Percentiles rank a stretch among this genome's conserved stretches.
Evolutionary conservation across 2,329 filamentous ascomycete species (phyloP).

Genomic region (Dactylellina parvicollis): DNA sequence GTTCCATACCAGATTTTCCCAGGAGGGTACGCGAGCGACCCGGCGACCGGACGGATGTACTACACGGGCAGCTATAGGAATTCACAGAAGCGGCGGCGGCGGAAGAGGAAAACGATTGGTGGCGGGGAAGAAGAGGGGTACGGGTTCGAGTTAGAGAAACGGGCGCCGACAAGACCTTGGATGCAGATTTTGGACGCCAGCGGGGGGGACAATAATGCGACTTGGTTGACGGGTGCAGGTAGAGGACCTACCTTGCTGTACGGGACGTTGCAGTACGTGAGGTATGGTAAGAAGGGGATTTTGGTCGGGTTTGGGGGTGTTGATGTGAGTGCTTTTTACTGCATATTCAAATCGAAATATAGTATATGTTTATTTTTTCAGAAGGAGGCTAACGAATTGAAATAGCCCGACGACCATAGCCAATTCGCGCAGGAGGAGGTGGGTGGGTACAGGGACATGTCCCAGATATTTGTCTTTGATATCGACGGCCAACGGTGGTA

Average conservation of each 20-base stretch:
- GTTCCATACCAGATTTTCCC: constrained; percentile 24
- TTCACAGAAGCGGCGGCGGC: constrained; percentile 32
- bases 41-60: constrained; percentile 48
- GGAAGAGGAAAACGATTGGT: not conserved
- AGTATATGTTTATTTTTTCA: too few relatives aligned
- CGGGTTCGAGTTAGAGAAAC: constrained; percentile 19
- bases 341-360: not conserved
- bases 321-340: constrained; percentile 20
- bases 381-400: constrained; percentile 1
- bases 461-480: constrained; percentile 49
- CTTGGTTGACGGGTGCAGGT: constrained; percentile 35
- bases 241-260: constrained; percentile 45
- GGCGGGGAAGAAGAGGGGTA: not conserved
- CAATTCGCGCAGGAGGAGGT: constrained; percentile 42
- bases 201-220: constrained; percentile 25
- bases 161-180: constrained; percentile 43
- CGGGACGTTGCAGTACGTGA: constrained; percentile 37
- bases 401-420: constrained; percentile 42
- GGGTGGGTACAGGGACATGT: constrained; percentile 35
- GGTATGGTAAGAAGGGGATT: constrained; percentile 48
- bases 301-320: constrained; percentile 48
- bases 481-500: constrained; percentile 48
- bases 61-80: constrained; percentile 48
- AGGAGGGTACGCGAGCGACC: constrained; percentile 43
- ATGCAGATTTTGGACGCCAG: constrained; percentile 49